Evolutionary conservation across 495 filamentous ascomycete genomes (phyloP).

Genomic region (Astrothelium macrocarpum): DNA sequence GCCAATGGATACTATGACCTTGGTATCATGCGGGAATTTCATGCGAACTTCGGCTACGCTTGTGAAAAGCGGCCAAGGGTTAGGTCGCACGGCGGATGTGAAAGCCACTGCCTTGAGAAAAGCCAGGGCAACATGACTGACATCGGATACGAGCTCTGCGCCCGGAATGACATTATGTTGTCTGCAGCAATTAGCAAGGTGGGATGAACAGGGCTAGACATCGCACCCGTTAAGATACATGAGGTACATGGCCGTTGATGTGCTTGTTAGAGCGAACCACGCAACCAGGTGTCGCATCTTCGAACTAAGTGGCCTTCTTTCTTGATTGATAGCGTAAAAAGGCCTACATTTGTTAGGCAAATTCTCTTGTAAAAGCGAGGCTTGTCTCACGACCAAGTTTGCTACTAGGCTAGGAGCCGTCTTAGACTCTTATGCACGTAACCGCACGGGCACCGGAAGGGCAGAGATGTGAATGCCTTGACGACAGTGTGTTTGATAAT

Average conservation of each 20-base stretch:
- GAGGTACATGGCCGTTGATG: slow-evolving; percentile 29
- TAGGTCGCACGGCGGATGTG: slow-evolving; percentile 37
- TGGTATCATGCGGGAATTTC: slow-evolving; percentile 49
- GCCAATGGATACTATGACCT: slow-evolving; percentile 61
- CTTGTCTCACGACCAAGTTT: background rate
- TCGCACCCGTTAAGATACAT: slow-evolving; percentile 53
- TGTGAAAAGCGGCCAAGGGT: slow-evolving; percentile 51
- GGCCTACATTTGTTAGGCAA: background rate
- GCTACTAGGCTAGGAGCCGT: background rate
- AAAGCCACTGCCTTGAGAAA: slow-evolving; percentile 56
- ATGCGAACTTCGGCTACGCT: slow-evolving; percentile 45
- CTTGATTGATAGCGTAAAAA: background rate
- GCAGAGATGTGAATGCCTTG: too few species aligned
- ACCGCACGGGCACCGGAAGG: too few species aligned
- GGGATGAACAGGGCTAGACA: background rate
- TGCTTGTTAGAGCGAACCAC: background rate
- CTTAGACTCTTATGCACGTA: background rate
- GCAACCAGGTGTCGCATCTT: background rate
- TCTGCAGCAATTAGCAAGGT: slow-evolving; percentile 23
- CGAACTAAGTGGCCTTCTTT: background rate
- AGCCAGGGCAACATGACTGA: slow-evolving; percentile 58
- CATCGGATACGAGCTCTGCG: slow-evolving; percentile 34
- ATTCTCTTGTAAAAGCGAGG: background rate
- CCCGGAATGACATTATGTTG: slow-evolving; percentile 46
- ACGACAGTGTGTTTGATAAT: too few species aligned